Evolutionary conservation across 805 yeast genomes (phyloP).

Genomic region (Blastobotrys robertii): DNA sequence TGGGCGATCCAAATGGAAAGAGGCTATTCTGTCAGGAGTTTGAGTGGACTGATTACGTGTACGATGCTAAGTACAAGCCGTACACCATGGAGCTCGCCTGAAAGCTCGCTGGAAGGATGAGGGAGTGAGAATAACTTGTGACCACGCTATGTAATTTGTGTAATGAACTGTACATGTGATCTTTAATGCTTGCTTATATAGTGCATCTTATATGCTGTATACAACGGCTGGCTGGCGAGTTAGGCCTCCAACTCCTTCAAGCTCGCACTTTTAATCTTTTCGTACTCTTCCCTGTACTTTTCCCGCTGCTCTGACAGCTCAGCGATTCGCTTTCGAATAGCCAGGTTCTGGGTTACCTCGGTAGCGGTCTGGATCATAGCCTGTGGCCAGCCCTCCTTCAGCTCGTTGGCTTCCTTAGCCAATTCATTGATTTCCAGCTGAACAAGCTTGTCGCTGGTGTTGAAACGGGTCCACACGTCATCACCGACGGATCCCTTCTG

Average conservation of each 20-base stretch:
- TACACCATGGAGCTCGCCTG: too few relatives aligned
- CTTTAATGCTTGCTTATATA: too few relatives aligned
- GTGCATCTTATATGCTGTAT: too few relatives aligned
- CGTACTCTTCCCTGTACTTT: conserved; percentile 15
- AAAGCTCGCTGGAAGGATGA: too few relatives aligned
- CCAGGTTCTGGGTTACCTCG: conserved; percentile 88
- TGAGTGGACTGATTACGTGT: too few relatives aligned
- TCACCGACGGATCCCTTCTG: conserved; percentile 90
- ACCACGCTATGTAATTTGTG: too few relatives aligned
- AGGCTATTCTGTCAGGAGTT: conserved; percentile 1
- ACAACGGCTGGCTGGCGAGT: not conserved
- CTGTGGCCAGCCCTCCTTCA: conserved; percentile 74
- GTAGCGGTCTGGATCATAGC: conserved; percentile 67
- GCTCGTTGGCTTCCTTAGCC: conserved; percentile 60
- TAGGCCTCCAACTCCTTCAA: conserved; percentile 9
- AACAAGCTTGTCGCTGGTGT: conserved; percentile 64
- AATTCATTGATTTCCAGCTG: conserved; percentile 75
- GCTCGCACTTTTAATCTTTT: conserved; percentile 8
- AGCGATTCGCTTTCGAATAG: conserved; percentile 64
- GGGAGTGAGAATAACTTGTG: too few relatives aligned
- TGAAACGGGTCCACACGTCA: conserved; percentile 71
- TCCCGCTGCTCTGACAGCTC: conserved; percentile 18
- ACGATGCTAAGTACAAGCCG: too few relatives aligned
- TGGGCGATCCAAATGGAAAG: conserved; percentile 24
- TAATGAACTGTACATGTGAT: too few relatives aligned